Evolutionary conservation across 345 rosid genomes (phyloP).

Genomic region (Ailanthus altissimus): DNA sequence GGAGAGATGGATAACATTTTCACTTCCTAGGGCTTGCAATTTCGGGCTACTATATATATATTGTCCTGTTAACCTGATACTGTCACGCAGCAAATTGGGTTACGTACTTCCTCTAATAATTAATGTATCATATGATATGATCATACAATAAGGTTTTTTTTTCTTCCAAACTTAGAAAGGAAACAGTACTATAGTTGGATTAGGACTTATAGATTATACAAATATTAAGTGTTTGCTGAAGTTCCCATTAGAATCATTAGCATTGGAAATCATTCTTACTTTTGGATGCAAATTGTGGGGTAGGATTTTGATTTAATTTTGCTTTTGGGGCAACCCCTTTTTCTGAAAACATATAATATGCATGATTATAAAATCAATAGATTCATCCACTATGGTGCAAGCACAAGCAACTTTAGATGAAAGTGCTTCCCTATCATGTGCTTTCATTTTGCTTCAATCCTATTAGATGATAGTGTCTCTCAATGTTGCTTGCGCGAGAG

Average conservation of each 20-base stretch:
- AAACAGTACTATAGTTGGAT: background rate
- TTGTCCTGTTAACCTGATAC: conserved; percentile 16
- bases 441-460: conserved; percentile 20
- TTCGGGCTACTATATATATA: too few relatives aligned
- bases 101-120: background rate
- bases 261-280: background rate
- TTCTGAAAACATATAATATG: background rate
- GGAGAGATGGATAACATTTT: too few relatives aligned
- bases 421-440: conserved; percentile 11
- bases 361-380: background rate
- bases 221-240: background rate
- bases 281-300: background rate
- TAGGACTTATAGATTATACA: too few relatives aligned
- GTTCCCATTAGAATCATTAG: background rate
- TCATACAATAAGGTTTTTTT: background rate
- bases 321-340: background rate
- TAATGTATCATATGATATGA: background rate
- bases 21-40: too few relatives aligned
- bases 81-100: conserved; percentile 13
- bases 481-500: conserved; percentile 17
- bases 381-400: conserved; percentile 4
- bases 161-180: background rate
- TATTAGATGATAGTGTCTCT: background rate
- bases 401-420: conserved; percentile 9
- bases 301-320: background rate